Conservation (phyloP, 805 yeast genomes). For the Cyberlindnera petersonii region DNA sequence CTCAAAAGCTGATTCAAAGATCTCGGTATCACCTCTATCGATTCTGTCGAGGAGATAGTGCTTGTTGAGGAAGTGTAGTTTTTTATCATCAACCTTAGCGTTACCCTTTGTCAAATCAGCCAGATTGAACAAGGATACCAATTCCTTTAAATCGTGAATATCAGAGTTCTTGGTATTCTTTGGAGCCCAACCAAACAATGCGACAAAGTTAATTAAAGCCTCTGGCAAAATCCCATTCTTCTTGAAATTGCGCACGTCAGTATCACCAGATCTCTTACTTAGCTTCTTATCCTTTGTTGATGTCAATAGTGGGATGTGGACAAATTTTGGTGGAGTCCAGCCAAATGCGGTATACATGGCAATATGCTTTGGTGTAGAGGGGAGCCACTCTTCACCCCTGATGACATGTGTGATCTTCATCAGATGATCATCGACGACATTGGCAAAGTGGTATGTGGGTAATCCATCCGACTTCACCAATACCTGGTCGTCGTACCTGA, state of each 20-base stretch:
- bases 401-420: conserved; percentile 93
- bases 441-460: conserved; percentile 97
- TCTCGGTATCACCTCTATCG: conserved; percentile 32
- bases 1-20: conserved; percentile 33
- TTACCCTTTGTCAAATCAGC: conserved; percentile 86
- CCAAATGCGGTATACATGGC: conserved; percentile 83
- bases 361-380: conserved; percentile 92
- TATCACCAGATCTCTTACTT: conserved; percentile 82
- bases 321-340: conserved; percentile 76
- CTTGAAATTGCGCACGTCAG: conserved; percentile 58
- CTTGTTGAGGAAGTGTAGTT: conserved; percentile 75
- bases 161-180: conserved; percentile 47
- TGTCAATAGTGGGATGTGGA: conserved; percentile 89
- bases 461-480: conserved; percentile 87
- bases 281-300: conserved; percentile 69
- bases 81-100: conserved; percentile 81
- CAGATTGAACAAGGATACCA: conserved; percentile 55
- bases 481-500: conserved; percentile 85
- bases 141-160: conserved; percentile 45
- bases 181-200: conserved; percentile 94
- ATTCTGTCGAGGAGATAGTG: conserved; percentile 51
- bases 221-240: conserved; percentile 74
- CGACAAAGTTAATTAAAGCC: conserved; percentile 82
- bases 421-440: conserved; percentile 89
- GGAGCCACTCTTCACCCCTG: conserved; percentile 97